Conservation (phyloP, 257 asterid genomes). For the Solanum megistacrolobum region DNA sequence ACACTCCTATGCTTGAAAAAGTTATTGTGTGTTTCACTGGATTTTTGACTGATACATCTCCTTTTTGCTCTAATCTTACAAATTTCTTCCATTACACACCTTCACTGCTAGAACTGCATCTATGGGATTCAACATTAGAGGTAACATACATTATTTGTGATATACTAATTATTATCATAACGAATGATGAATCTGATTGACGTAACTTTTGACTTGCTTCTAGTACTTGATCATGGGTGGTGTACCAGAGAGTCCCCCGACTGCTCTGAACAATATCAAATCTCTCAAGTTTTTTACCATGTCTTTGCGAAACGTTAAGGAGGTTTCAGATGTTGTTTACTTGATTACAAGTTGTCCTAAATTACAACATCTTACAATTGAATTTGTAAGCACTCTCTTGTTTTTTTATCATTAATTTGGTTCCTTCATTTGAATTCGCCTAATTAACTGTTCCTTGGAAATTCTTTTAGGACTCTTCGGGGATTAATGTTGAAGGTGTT, state of each 20-base stretch:
- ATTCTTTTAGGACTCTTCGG: neutral
- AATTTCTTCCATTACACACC: neutral
- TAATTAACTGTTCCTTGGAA: neutral
- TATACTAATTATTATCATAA: neutral
- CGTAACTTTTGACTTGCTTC: neutral
- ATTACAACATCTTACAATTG: neutral
- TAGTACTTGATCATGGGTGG: neutral
- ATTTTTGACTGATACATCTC: no score
- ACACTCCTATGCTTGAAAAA: no score
- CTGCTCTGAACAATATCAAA: neutral
- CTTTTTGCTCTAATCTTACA: no score
- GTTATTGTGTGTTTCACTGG: no score
- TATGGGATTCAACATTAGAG: neutral
- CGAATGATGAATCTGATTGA: neutral
- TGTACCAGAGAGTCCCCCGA: neutral
- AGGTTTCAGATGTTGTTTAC: neutral
- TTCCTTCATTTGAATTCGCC: neutral
- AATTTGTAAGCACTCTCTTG: neutral
- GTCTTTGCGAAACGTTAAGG: neutral
- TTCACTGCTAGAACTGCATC: neutral
- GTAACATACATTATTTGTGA: neutral
- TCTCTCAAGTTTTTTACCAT: neutral
- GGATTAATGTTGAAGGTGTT: neutral
- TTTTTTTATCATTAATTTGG: neutral
- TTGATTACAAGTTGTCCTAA: neutral